phyloP scores from a whole-genome alignment of 2,329 filamentous ascomycete genomes.

The Colletotrichum sp. region DNA sequence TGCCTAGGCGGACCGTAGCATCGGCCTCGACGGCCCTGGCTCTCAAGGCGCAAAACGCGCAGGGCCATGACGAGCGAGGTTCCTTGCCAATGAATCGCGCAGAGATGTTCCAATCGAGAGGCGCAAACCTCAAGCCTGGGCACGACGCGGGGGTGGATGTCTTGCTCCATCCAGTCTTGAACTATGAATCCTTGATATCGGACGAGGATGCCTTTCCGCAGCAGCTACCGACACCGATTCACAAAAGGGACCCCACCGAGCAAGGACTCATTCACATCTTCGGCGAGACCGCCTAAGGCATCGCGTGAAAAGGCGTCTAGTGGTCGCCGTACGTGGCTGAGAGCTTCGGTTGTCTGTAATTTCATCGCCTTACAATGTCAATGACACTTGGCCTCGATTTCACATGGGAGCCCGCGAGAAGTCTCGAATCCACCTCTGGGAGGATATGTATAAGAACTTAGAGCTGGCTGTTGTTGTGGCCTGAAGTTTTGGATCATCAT shows the following conservation, averaged over 20 bases:
- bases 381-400: neutral
- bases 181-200: neutral
- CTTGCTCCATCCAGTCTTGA: neutral
- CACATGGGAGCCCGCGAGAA: neutral
- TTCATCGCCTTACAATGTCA: neutral
- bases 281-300: neutral
- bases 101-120: neutral
- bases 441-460: neutral
- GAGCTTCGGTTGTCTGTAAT: neutral
- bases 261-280: neutral
- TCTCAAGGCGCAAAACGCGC: neutral
- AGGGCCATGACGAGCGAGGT: neutral
- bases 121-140: neutral
- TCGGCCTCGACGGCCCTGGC: neutral
- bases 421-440: neutral
- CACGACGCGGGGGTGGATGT: neutral
- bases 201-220: neutral
- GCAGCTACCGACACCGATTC: neutral
- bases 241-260: neutral
- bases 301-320: neutral
- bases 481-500: neutral
- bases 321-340: neutral
- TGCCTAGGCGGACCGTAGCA: conserved; percentile 1
- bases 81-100: neutral
- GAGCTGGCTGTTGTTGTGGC: neutral